phyloP scores from a whole-genome alignment of 805 yeast species.

The Teunomyces cretensis region DNA sequence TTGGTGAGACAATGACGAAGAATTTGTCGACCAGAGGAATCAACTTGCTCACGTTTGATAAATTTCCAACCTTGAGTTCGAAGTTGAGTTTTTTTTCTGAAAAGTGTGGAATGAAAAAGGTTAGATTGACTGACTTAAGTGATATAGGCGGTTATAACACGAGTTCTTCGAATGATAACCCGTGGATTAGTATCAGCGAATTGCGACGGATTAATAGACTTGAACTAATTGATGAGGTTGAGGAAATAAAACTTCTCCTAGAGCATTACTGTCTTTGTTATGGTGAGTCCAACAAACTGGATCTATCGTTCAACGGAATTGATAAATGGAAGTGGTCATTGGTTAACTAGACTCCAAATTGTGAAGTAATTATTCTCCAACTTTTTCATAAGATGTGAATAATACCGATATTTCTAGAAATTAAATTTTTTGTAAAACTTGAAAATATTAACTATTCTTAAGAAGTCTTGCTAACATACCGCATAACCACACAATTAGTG shows the following conservation, averaged over 20 bases:
- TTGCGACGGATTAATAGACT: conserved; percentile 46
- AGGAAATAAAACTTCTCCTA: conserved; percentile 62
- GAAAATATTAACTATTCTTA: too few relatives aligned
- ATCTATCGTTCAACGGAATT: neutral
- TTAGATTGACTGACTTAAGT: conserved; percentile 48
- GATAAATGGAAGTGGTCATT: neutral
- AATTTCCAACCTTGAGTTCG: conserved; percentile 45
- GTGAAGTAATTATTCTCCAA: neutral
- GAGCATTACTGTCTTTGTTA: conserved; percentile 56
- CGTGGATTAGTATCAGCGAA: conserved; percentile 48
- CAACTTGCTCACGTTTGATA: conserved; percentile 54
- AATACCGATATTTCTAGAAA: too few relatives aligned
- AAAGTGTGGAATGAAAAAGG: conserved; percentile 25
- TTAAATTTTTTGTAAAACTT: too few relatives aligned
- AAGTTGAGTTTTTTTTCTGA: conserved; percentile 23
- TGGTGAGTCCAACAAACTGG: conserved; percentile 38
- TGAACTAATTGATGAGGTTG: conserved; percentile 74
- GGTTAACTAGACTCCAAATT: neutral
- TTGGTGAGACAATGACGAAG: conserved; percentile 66
- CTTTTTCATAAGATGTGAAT: too few relatives aligned
- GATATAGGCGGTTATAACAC: conserved; percentile 36
- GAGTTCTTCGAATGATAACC: conserved; percentile 19
- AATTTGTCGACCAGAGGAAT: conserved; percentile 64
- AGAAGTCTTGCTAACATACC: too few relatives aligned
- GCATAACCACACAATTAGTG: too few relatives aligned